Evolutionary conservation across 257 asterid genomes (phyloP), one percentile per base, ranked within the genome.

Genomic region (Nicotiana paniculata): DNA sequence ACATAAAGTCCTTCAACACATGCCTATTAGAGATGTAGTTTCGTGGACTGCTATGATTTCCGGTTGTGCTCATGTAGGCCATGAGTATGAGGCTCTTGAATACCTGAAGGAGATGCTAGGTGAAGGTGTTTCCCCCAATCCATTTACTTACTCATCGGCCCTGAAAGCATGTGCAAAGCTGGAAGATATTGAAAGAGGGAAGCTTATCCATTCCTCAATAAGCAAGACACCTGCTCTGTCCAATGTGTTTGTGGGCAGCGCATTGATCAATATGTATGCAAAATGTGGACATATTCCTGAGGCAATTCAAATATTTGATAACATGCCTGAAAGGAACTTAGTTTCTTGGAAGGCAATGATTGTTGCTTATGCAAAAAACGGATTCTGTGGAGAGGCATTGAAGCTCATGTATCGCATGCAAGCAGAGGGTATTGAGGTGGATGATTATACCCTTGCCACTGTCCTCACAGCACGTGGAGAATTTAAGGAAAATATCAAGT

Each of bases 1-100:
- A n/a, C 84, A 91, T 70, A 92, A 85, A 64, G 96, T 92, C 82
- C 98, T 95, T 46, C 84, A 89, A 24, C 81, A 81, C 83, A 84
- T 95, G 84, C 95, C 97, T 1, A 87, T 89, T 78, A 91, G 92
- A 86, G 97, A 93, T 68, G 99, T 95, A 3, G 97, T 93, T 86
- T 95, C 98, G 3, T 95, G 99, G 99, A 95, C 99, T 48, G 89
- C 98, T 4, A 91, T 95, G 95, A 93, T 93, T 80, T 95, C 99
- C 69, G 92, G 95, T 21, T 95, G 97, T 80, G 91, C 97, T 35
- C 87, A 79, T 81, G 84, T 89, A 15, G 98, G 97, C 51, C 98
- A 93, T 30, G 97, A 95, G 88, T 75, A 87, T 6, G 97, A 93
- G 86, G 97, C 98, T 62, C 96, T 95, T 17, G 97, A 89, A 85